Percentiles rank a stretch among this genome's conserved stretches.
Evolutionary conservation across 345 rosid genomes (phyloP).

Genomic region (Hypericum perforatum): DNA sequence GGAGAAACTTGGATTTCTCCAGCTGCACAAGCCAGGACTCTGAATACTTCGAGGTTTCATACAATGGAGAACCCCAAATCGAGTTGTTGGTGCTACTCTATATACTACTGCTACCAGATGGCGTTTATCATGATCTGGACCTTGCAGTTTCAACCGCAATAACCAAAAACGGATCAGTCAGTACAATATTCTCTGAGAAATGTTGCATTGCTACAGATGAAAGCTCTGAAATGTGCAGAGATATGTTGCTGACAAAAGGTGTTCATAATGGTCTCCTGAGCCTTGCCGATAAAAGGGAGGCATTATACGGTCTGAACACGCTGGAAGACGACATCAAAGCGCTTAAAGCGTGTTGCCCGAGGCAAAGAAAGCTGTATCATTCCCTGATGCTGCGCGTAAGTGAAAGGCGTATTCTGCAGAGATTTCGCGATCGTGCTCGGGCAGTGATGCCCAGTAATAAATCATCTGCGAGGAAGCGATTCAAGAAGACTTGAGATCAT

Average conservation of each 20-base stretch:
- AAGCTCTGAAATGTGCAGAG: slow-evolving; percentile 25
- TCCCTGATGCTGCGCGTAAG: slow-evolving; percentile 48
- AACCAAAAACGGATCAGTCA: slow-evolving; percentile 16
- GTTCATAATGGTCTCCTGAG: slow-evolving; percentile 52
- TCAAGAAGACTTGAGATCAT: slow-evolving; percentile 14
- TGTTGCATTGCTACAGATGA: slow-evolving; percentile 17
- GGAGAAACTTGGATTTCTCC: slow-evolving; percentile 53
- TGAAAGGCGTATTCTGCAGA: slow-evolving; percentile 66
- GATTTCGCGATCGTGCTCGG: slow-evolving; percentile 30
- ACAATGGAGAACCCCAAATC: slow-evolving; percentile 59
- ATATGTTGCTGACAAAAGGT: slow-evolving; percentile 43
- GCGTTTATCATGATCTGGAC: slow-evolving; percentile 37
- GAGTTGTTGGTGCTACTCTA: slow-evolving; percentile 56
- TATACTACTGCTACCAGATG: slow-evolving; percentile 49
- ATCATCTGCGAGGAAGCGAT: slow-evolving; percentile 18
- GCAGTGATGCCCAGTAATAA: not conserved
- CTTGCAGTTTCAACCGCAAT: slow-evolving; percentile 27
- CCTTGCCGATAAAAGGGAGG: slow-evolving; percentile 59
- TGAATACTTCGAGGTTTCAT: slow-evolving; percentile 74
- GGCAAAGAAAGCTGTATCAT: slow-evolving; percentile 54
- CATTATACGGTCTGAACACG: slow-evolving; percentile 36
- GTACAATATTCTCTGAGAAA: slow-evolving; percentile 29
- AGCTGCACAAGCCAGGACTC: slow-evolving; percentile 55
- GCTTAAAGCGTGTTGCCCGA: slow-evolving; percentile 22
- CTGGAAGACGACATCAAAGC: slow-evolving; percentile 41